These are phyloP conservation scores for Dichomitus squalens DNA, from an alignment of 1,284 basidiomycete genomes.

Conservation along the genomic window DNA sequence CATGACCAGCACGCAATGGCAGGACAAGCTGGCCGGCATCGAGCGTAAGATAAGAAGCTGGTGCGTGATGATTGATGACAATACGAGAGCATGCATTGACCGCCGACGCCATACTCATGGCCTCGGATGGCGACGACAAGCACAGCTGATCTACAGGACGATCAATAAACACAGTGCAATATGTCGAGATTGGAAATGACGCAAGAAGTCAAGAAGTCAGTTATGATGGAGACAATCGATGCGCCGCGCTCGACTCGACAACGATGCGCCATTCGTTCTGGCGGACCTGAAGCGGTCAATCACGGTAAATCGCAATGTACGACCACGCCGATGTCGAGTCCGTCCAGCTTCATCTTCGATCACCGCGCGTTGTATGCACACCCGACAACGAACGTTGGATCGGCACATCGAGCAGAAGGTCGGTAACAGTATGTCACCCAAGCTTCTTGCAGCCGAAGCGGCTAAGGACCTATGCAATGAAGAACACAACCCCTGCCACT, in stretches of 20 bases:
- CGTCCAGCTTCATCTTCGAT: neutral
- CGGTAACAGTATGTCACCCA: neutral
- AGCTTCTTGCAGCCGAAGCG: conserved; percentile 4
- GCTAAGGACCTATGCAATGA: conserved; percentile 5
- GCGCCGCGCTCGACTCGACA: neutral
- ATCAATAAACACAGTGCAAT: neutral
- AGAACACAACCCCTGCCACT: neutral
- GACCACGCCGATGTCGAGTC: neutral
- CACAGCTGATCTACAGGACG: conserved; percentile 17
- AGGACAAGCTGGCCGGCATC: neutral
- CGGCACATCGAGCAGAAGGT: neutral
- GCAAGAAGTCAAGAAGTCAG: conserved; percentile 4
- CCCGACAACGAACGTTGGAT: neutral
- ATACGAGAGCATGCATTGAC: neutral
- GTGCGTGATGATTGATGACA: neutral
- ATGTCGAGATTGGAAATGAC: neutral
- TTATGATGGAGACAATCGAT: conserved; percentile 10
- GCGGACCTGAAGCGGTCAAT: neutral
- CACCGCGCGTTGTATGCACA: neutral
- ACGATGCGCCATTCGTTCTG: neutral
- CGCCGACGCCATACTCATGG: neutral
- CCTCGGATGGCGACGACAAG: conserved; percentile 2
- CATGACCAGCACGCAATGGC: neutral
- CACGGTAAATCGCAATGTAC: conserved; percentile 5
- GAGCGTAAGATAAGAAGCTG: neutral